Percentiles rank a stretch among this genome's conserved stretches.
Evolutionary conservation across 768 basidiomycete species (phyloP).

Genomic region (Termitomyces sp.): DNA sequence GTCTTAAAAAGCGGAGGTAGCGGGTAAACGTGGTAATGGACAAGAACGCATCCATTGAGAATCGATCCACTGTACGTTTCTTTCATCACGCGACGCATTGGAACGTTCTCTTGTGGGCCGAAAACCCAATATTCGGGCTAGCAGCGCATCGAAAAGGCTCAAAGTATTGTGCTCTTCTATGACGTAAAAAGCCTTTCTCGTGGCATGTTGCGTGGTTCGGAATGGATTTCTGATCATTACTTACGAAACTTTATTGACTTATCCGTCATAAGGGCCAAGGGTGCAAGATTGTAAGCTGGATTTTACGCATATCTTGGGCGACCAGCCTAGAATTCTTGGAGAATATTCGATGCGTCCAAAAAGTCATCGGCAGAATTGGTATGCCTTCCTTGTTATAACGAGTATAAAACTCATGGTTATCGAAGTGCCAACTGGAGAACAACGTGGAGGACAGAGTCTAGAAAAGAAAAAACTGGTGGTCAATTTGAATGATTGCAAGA

Average conservation of each 20-base stretch:
- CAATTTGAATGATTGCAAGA: no score
- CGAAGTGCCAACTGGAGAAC: neutral
- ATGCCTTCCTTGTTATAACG: neutral
- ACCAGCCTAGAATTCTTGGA: neutral
- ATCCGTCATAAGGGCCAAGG: neutral
- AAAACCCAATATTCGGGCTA: constrained; percentile 4
- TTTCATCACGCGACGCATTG: constrained; percentile 12
- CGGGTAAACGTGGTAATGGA: constrained; percentile 15
- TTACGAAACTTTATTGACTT: neutral
- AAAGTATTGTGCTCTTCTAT: constrained; percentile 9
- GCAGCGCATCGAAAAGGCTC: constrained; percentile 12
- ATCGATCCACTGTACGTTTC: constrained; percentile 15
- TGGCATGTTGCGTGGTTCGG: constrained; percentile 6
- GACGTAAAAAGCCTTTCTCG: constrained; percentile 11
- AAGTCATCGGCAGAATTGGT: no score
- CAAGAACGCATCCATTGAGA: constrained; percentile 16
- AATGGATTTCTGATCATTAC: constrained; percentile 9
- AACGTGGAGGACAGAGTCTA: neutral
- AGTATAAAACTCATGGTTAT: neutral
- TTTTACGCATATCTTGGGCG: no score
- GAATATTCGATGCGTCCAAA: no score
- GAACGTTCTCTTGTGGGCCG: constrained; percentile 8
- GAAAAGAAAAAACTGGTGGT: no score
- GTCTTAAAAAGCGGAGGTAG: constrained; percentile 23
- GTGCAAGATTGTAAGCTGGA: neutral